Evolutionary conservation across 129 eudicot species (phyloP).

Genomic region (Gnaphalium uliginosum): DNA sequence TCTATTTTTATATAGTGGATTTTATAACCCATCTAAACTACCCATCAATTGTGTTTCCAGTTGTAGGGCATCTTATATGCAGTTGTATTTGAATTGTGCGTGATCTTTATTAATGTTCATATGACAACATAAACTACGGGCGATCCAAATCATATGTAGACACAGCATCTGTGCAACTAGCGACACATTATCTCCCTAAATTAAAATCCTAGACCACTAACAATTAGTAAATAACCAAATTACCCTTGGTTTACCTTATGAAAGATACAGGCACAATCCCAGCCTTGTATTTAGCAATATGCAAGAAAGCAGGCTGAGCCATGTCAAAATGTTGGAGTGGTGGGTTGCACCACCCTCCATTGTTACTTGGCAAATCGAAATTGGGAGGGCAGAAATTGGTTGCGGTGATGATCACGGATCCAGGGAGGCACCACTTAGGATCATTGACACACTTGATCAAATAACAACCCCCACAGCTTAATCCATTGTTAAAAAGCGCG

Average conservation of each 20-base stretch:
- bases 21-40: too few relatives aligned
- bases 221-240: background rate
- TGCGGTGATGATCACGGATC: constrained; percentile 50
- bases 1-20: too few relatives aligned
- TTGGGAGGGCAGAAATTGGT: constrained; percentile 69
- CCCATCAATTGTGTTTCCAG: too few relatives aligned
- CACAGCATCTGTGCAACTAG: background rate
- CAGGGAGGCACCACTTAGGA: constrained; percentile 53
- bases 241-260: constrained; percentile 41
- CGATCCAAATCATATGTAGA: background rate
- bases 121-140: too few relatives aligned
- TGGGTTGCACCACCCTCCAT: constrained; percentile 73
- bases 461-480: constrained; percentile 51
- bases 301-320: constrained; percentile 56
- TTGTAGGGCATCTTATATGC: too few relatives aligned
- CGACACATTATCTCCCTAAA: background rate
- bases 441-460: constrained; percentile 49
- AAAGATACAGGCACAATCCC: constrained; percentile 61
- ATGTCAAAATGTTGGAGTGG: constrained; percentile 64
- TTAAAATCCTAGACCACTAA: background rate
- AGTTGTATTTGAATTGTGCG: too few relatives aligned
- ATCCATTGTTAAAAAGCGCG: constrained; percentile 49
- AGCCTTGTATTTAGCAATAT: constrained; percentile 59
- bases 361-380: constrained; percentile 39
- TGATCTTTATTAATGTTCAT: too few relatives aligned